Evolutionary conservation across 257 asterid species (phyloP).

Genomic region (Verbena officinalis): DNA sequence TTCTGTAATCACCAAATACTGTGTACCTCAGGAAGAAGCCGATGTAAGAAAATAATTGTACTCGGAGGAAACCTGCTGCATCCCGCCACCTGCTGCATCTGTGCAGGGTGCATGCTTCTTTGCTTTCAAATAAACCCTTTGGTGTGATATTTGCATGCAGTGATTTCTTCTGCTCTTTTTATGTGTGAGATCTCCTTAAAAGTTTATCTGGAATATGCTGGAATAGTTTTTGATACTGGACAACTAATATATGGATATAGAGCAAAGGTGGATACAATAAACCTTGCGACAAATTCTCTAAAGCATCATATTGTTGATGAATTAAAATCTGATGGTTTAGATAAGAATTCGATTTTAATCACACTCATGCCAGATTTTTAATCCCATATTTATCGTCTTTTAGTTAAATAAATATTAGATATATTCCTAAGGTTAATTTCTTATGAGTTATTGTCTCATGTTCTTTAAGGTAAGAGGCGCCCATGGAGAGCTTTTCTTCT

Average conservation of each 20-base stretch:
- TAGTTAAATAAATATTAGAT: neutral
- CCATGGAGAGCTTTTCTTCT: constrained; percentile 99
- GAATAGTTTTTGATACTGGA: neutral
- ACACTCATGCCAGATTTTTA: neutral
- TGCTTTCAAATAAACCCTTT: neutral
- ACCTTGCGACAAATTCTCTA: neutral
- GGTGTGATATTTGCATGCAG: neutral
- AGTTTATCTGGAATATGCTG: neutral
- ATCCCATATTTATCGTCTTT: neutral
- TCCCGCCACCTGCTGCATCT: neutral
- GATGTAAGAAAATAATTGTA: no score
- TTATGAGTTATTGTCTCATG: neutral
- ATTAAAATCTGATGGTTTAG: constrained; percentile 3
- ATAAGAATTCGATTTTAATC: neutral
- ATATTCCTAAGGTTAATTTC: neutral
- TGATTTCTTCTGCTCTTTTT: neutral
- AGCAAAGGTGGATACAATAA: neutral
- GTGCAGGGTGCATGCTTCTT: neutral
- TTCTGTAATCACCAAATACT: neutral
- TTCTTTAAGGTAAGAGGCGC: constrained; percentile 78
- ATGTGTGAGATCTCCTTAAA: neutral
- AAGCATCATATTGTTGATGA: neutral
- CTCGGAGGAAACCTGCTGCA: neutral
- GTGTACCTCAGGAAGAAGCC: neutral
- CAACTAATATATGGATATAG: neutral